Conservation (phyloP, 768 basidiomycete genomes). For the Collybia mongolica region DNA sequence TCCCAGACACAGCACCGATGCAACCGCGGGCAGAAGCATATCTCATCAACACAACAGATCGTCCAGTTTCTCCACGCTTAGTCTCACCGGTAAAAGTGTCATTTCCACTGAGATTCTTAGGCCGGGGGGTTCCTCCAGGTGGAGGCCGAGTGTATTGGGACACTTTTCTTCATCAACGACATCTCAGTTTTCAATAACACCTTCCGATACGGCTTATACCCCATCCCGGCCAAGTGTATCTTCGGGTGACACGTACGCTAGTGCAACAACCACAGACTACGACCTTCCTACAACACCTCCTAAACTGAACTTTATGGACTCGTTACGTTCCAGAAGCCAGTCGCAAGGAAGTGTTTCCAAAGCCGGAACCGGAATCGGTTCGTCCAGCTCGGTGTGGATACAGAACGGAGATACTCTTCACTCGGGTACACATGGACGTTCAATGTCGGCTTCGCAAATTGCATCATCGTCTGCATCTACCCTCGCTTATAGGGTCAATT, state of each 20-base stretch:
- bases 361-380: conserved; percentile 21
- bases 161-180: conserved; percentile 55
- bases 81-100: conserved; percentile 9
- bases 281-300: conserved; percentile 39
- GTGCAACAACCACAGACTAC: conserved; percentile 44
- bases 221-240: conserved; percentile 60
- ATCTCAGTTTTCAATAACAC: conserved; percentile 39
- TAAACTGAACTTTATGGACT: conserved; percentile 37
- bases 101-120: conserved; percentile 5
- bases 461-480: conserved; percentile 5
- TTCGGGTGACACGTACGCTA: conserved; percentile 55
- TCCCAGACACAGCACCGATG: conserved; percentile 31
- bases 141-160: conserved; percentile 65
- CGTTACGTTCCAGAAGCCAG: conserved; percentile 34
- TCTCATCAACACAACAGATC: conserved; percentile 44
- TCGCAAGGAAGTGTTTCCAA: conserved; percentile 32
- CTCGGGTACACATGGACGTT: conserved; percentile 9
- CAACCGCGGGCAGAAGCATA: conserved; percentile 20
- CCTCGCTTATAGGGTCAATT: conserved; percentile 7
- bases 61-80: conserved; percentile 47
- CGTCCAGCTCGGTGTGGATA: conserved; percentile 29
- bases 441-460: conserved; percentile 13
- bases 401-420: conserved; percentile 17
- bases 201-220: conserved; percentile 38
- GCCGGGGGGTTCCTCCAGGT: conserved; percentile 37